phyloP scores from a whole-genome alignment of 129 eudicot species.

The Apium graveolens region DNA sequence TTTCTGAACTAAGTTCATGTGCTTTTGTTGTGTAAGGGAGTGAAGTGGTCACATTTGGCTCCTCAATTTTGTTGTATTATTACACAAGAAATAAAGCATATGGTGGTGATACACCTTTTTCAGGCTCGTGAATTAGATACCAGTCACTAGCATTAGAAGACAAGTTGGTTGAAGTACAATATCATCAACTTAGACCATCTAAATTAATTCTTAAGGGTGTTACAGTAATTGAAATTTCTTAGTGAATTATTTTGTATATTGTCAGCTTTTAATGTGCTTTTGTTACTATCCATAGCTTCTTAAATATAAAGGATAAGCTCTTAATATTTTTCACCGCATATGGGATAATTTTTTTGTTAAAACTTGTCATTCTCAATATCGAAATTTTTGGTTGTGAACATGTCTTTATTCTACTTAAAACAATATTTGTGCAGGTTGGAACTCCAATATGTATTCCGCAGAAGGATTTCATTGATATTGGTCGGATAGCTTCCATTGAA shows the following conservation, averaged over 20 bases:
- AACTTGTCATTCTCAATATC: not conserved
- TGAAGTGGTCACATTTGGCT: too few relatives aligned
- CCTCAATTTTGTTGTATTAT: too few relatives aligned
- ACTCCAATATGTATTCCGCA: slow-evolving; percentile 89
- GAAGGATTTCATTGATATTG: slow-evolving; percentile 75
- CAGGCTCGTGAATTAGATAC: too few relatives aligned
- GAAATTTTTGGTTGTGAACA: not conserved
- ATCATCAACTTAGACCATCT: not conserved
- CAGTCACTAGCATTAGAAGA: not conserved
- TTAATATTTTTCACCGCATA: not conserved
- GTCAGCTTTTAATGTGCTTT: not conserved
- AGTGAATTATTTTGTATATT: not conserved
- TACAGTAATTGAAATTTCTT: not conserved
- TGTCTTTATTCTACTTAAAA: slow-evolving; percentile 5
- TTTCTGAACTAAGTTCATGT: too few relatives aligned
- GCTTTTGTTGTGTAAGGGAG: too few relatives aligned
- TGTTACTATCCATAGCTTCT: not conserved
- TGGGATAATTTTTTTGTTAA: not conserved
- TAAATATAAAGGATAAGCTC: not conserved
- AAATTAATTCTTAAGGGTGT: not conserved
- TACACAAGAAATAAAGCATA: too few relatives aligned
- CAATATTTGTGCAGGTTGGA: slow-evolving; percentile 48
- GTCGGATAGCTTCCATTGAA: slow-evolving; percentile 85
- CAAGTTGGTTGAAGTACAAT: not conserved
- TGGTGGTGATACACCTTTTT: too few relatives aligned